These are phyloP conservation scores for Xylariaceae sp. DNA, from an alignment of 2,329 filamentous ascomycete species.

Conservation along the genomic window DNA sequence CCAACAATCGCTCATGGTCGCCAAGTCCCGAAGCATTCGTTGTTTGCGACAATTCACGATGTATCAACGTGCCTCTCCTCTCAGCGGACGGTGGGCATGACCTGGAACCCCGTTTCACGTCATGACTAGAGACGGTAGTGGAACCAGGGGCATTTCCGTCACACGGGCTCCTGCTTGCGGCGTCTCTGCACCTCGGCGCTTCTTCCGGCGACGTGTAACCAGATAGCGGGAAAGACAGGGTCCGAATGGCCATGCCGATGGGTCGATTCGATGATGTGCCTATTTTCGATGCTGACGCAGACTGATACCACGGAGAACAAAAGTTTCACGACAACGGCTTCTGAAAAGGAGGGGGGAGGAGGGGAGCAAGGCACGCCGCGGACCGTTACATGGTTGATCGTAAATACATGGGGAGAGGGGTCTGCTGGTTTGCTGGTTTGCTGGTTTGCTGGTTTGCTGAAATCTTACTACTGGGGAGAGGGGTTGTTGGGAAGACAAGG, in stretches of 20 bases:
- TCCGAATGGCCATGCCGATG: conserved; percentile 6
- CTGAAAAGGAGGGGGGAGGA: neutral
- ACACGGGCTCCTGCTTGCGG: neutral
- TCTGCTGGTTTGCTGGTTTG: neutral
- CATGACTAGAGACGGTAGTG: neutral
- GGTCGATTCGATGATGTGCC: conserved; percentile 3
- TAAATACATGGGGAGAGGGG: neutral
- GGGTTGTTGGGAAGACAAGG: neutral
- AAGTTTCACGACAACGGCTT: conserved; percentile 4
- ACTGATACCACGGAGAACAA: neutral
- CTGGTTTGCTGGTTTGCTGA: neutral
- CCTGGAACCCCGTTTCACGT: neutral
- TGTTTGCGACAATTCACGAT: no score
- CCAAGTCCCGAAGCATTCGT: no score
- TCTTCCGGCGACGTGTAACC: conserved; percentile 12
- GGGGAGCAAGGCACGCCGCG: neutral
- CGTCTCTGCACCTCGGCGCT: neutral
- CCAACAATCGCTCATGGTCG: no score
- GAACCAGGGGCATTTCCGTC: neutral
- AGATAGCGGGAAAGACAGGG: conserved; percentile 13
- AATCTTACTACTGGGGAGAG: neutral
- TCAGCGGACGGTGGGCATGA: neutral
- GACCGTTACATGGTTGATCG: conserved; percentile 12
- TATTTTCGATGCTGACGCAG: neutral
- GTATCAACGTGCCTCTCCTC: no score